These are phyloP conservation scores for Alternaria ethzedia DNA, from an alignment of 2,329 filamentous ascomycete species.

Conservation along the genomic window DNA sequence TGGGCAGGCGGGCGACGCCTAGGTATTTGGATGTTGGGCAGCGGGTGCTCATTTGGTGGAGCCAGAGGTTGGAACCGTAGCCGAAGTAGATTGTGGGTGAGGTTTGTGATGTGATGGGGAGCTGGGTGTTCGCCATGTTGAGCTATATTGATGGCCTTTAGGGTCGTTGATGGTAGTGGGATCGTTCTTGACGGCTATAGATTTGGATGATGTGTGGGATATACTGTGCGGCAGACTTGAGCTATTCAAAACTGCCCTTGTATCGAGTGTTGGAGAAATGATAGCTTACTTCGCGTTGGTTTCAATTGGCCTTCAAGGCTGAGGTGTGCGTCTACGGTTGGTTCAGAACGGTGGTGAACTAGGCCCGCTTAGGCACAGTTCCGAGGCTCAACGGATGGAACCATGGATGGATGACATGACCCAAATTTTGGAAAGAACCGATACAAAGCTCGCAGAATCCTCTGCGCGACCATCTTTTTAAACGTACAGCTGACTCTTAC, in stretches of 20 bases:
- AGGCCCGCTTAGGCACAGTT: not conserved
- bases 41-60: slow-evolving; percentile 67
- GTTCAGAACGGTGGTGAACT: not conserved
- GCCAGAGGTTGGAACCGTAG: slow-evolving; percentile 74
- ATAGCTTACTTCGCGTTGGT: not conserved
- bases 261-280: not conserved
- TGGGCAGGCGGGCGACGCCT: slow-evolving; percentile 63
- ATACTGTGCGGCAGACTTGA: not conserved
- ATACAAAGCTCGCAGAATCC: not conserved
- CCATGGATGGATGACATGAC: slow-evolving; percentile 1
- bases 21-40: slow-evolving; percentile 64
- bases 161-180: not conserved
- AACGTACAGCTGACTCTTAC: not conserved
- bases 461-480: not conserved
- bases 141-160: not conserved
- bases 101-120: not conserved
- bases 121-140: slow-evolving; percentile 11
- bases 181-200: not conserved
- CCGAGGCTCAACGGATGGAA: not conserved
- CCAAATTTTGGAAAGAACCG: not conserved
- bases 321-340: not conserved
- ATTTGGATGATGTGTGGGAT: not conserved
- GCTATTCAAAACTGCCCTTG: not conserved
- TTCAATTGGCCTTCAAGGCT: not conserved
- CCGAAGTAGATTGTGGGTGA: slow-evolving; percentile 65